Base-by-base conservation (phyloP, 768 basidiomycete genomes). In the Cystofilobasidium bisporidii region DNA sequence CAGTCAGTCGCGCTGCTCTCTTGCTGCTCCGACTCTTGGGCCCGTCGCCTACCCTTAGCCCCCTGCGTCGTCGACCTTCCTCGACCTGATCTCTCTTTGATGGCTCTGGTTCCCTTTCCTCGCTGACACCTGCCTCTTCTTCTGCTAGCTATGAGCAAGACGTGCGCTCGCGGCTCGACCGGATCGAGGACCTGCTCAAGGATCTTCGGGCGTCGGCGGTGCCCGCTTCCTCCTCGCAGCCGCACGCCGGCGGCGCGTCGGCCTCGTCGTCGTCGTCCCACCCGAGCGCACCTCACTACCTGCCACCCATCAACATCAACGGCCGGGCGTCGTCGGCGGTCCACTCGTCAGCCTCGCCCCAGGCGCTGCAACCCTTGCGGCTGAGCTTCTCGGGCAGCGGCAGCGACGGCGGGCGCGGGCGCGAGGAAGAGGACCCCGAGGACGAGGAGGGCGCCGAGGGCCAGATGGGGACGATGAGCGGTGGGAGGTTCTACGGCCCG, bases 161-260 rank as follows among this genome's bases (percentile, higher is more conserved):
- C 36, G 75, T 78, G 9, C 73, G 75, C 53, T 65, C 71, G 15
- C 71, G 77, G 5, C 71, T 78, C 3, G 73, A 72, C n/a, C 67
- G 75, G 4, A 78, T 78, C 56, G 77, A 78, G 63, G 61, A 71
- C 18, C 70, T 78, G 1, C 70, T 78, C 3, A 61, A 66, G 33
- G 70, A 73, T 1, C 64, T 78, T 14, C 72, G 68, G 71, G 11
- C 58, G 36, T 36, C 36, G 68, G 53, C 53, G 11, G 30, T 30
- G 28, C 5, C n/a, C 28, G 53, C 26, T 15, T 26, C 17, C 56
- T 43, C 66, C 28, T 15, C 17, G 40, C 11, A 32, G 6, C 41
- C 57, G 22, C 43, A 50, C 55, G 22, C 61, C 30, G 26, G 30
- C 45, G 22, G 40, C 9, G 18, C 47, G 15, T 50, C 50, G 43